Evolutionary conservation across 352 stramenopile genomes (phyloP), one percentile per base, ranked within the genome.

Genomic region (Globisporangium solare): DNA sequence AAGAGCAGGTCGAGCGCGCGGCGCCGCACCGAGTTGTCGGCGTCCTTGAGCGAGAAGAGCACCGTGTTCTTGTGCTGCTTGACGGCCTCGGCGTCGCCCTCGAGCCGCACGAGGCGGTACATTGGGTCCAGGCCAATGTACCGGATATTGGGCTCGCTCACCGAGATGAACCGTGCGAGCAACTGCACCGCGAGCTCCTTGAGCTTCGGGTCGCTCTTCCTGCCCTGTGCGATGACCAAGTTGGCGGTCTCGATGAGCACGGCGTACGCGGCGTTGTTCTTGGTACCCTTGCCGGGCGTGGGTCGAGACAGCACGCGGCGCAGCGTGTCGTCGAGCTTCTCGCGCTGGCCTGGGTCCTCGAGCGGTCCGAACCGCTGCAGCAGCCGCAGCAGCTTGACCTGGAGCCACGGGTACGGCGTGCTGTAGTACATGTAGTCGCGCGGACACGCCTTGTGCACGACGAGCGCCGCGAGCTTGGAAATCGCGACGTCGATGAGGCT

Each of bases 171-270:
- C 57, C 95, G 90, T 55, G 92, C 96, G 35, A 99, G 74, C 21
- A 98, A 71, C 40, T 89, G 85, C 64, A 99, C 95, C 15, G 92
- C 92, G 53, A 93, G 86, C 17, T 97, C 83, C 49, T 89, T 74
- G 39, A 99, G 69, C 58, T 95, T 88, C 24, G 76, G 67, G 46
- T 97, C 89, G 37, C 79, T 86, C 8, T 76, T 71, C 27, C 93
- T 95, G 54, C 92, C 95, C 65, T 96, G 96, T 32, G 83, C 81
- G 41, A 98, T 97, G 65, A 99, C 97, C 11, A 99, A 74, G 74
- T 99, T 98, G 22, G 99, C 89, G 10, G 95, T 95, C 76, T 99
- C 97, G 55, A 99, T 99, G 24, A 99, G 70, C 52, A 99, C 88
- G 6, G 95, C 84, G 70, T 99, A 97, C 51, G 97, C 88, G 11